These are phyloP conservation scores for Jackrogersella multiformis DNA, from an alignment of 495 filamentous ascomycete species.

Conservation along the genomic window DNA sequence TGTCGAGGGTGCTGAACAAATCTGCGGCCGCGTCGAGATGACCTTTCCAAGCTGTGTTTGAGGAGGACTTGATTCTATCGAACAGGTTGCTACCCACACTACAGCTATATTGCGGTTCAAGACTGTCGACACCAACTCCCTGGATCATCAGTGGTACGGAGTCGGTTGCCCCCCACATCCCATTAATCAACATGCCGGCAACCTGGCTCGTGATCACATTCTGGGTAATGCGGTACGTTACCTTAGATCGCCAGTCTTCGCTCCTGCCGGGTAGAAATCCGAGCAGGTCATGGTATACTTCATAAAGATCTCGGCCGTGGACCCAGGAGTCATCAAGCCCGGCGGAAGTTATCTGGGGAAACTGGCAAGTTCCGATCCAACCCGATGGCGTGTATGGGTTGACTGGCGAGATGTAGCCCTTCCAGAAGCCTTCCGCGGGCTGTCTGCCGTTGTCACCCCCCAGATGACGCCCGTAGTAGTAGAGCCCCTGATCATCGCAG, in stretches of 20 bases:
- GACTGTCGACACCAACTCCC: conserved; percentile 64
- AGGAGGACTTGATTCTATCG: conserved; percentile 56
- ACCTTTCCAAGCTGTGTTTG: conserved; percentile 59
- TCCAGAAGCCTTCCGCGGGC: conserved; percentile 64
- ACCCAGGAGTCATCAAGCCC: conserved; percentile 72
- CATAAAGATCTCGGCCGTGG: conserved; percentile 71
- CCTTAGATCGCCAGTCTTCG: conserved; percentile 48
- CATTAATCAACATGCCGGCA: conserved; percentile 69
- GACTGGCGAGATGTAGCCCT: conserved; percentile 58
- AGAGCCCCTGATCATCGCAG: conserved; percentile 68
- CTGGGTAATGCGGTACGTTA: conserved; percentile 70
- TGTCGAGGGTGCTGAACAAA: conserved; percentile 64
- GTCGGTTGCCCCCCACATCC: conserved; percentile 60
- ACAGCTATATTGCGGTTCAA: conserved; percentile 72
- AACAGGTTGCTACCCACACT: conserved; percentile 55
- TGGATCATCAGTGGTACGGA: conserved; percentile 58
- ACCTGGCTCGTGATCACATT: conserved; percentile 78
- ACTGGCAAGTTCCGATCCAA: conserved; percentile 72
- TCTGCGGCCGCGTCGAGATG: conserved; percentile 64
- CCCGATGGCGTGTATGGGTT: conserved; percentile 69
- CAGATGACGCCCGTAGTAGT: conserved; percentile 65
- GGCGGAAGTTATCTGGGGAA: conserved; percentile 72
- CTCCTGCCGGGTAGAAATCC: conserved; percentile 61
- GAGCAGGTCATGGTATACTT: conserved; percentile 69
- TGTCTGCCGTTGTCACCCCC: conserved; percentile 47